Conservation (phyloP, 768 basidiomycete genomes). For the Suillus tomentosus region DNA sequence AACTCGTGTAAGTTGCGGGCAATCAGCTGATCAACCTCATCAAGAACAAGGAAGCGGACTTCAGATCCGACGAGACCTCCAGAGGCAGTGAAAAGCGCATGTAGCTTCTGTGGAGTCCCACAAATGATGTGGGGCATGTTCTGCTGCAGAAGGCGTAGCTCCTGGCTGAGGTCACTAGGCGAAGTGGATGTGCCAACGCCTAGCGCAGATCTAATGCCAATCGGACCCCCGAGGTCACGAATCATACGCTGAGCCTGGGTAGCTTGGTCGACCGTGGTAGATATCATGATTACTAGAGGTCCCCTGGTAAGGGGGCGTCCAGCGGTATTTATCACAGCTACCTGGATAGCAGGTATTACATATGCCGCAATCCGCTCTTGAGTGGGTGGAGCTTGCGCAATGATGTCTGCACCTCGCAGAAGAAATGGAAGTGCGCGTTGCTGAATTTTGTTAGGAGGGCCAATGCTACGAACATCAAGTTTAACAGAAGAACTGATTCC, state of each 20-base stretch:
- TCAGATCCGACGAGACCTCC: slow-evolving; percentile 80
- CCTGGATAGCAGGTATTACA: slow-evolving; percentile 87
- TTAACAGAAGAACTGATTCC: not conserved
- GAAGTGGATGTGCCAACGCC: slow-evolving; percentile 78
- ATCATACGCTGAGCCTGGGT: slow-evolving; percentile 96
- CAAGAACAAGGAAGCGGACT: slow-evolving; percentile 91
- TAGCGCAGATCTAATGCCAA: slow-evolving; percentile 88
- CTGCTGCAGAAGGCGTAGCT: slow-evolving; percentile 82
- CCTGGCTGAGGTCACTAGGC: slow-evolving; percentile 64
- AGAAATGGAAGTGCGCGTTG: slow-evolving; percentile 96
- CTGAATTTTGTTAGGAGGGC: slow-evolving; percentile 99
- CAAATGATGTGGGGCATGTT: slow-evolving; percentile 95
- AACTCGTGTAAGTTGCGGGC: slow-evolving; percentile 95
- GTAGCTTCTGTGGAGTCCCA: slow-evolving; percentile 95
- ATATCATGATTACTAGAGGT: slow-evolving; percentile 86
- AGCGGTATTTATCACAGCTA: slow-evolving; percentile 66
- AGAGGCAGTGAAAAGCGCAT: slow-evolving; percentile 83
- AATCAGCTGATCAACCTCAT: slow-evolving; percentile 98
- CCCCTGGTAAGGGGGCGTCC: slow-evolving; percentile 67
- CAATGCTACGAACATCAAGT: slow-evolving; percentile 59
- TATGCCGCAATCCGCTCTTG: slow-evolving; percentile 99
- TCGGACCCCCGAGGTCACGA: slow-evolving; percentile 89
- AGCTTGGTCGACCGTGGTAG: slow-evolving; percentile 98
- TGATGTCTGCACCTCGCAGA: slow-evolving; percentile 91
- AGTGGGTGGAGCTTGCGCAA: slow-evolving; percentile 97